Conservation (phyloP, 1,139 yeast genomes). For the Spencermartinsiella ligniputridi region DNA sequence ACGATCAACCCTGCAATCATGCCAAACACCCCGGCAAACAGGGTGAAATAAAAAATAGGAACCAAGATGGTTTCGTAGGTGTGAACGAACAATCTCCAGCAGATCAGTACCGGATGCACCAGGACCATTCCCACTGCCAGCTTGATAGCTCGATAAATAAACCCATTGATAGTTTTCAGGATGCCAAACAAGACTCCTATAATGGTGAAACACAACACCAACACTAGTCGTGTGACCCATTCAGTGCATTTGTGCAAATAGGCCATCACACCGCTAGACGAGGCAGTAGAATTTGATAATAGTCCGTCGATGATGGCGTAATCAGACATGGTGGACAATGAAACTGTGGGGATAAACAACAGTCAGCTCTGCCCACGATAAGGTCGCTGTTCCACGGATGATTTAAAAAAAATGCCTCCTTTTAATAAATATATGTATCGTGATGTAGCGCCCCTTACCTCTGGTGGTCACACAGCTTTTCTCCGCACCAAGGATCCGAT, state of each 20-base stretch:
- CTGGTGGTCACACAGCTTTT: no score
- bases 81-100: conserved; percentile 17
- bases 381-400: no score
- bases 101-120: conserved; percentile 13
- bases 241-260: neutral
- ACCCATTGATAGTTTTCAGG: neutral
- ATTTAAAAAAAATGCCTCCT: no score
- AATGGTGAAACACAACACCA: neutral
- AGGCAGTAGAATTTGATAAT: neutral
- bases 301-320: neutral
- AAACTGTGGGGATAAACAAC: no score
- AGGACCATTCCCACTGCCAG: neutral
- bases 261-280: neutral
- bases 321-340: neutral
- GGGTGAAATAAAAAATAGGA: conserved; percentile 23
- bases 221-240: neutral
- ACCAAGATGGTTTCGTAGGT: conserved; percentile 20
- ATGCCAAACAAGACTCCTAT: neutral
- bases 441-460: no score
- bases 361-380: no score
- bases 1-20: conserved; percentile 22
- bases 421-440: no score
- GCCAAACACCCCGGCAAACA: conserved; percentile 22
- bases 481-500: no score
- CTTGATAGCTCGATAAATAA: neutral